Base-by-base conservation (phyloP, 768 basidiomycete genomes). In the Kwoniella botswanensis region DNA sequence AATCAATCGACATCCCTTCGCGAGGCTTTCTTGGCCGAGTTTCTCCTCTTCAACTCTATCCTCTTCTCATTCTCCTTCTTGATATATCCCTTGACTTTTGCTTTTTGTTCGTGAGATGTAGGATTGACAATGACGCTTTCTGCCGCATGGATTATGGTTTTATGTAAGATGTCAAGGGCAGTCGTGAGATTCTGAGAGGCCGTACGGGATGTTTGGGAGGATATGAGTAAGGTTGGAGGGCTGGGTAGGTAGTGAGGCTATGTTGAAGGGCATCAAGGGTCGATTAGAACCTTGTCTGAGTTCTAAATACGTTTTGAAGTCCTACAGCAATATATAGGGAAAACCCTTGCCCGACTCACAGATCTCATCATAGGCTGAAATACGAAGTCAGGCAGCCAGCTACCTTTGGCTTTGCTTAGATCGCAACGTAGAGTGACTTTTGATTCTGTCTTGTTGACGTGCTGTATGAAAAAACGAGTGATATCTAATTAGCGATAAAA, bases 361-460 rank as follows among this genome's bases (percentile, higher is more conserved):
- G 76, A 77, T 26, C 70, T 68, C 3, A 50, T 52, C 22, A 83
- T 61, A 4, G 73, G 71, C 12, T 68, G 18, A 3, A 78, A 60
- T 2, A 81, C 64, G 67, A 80, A 83, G 0, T 58, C 64, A 4
- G 82, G 82, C 54, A 81, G 55, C 82, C 82, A 83, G 0, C n/a
- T 44, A 18, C 71, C 71, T 22, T 61, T 52, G 10, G 72, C 65
- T 53, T 42, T 42, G 3, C 42, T 17, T 1, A 79, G 46, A 61
- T 65, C 52, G 24, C 70, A 74, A 17, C 80, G 61, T 12, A 83
- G 22, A 7, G 75, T 74, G 15, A 81, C 81, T 67, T 83, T 83
- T 17, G 82, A 81, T 67, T 76, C 78, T n/a, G 82, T 80, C 67
- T 80, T 83, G 59, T 83, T 83, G 24, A 83, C 82, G 71, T 83